Evolutionary conservation across 2,329 filamentous ascomycete species (phyloP), one percentile per base, ranked within the genome.

Genomic region (Aspergillus fumigatus): DNA sequence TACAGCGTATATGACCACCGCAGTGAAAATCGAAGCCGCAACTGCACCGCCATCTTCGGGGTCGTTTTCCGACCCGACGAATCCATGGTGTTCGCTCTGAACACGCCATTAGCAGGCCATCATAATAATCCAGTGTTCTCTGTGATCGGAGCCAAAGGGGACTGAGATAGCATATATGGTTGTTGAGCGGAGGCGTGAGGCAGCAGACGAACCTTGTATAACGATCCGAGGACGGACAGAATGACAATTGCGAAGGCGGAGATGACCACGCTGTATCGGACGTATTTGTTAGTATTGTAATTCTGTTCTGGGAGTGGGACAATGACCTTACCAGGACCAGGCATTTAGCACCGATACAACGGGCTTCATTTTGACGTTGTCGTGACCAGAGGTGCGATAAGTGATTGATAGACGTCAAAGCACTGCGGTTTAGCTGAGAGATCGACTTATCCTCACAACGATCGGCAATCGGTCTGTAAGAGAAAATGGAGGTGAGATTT

Each of bases 321-420:
- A 29, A 41, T 50, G 48, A 35, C 50, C 85, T 71, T 81, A 97
- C 92, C 92, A 96, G 80, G 87, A 90, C 92, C 92, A 97, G 70
- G 92, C 93, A 79, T 96, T 92, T 79, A 92, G 84, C 65, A 91
- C 88, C 72, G 90, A 89, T 67, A 97, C 90, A 72, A 97, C 81
- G 66, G 93, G 92, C 87, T 97, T 97, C 92, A 97, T 97, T 71
- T 70, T 84, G 80, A 75, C 65, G 65, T 50, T 53, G 32, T 52
- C 43, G 40, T 41, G 47, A 19, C 51, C 25, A 52, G 50, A 48
- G 26, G n/a, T 52, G 53, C 27, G 41, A 27, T 52, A 27, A 27
- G 50, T 45, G 43, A 40, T n/a, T 25, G 40, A 49, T 49, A 57
- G 43, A 40, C 14, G 21, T 23, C 21, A 47, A 47, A 40, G 51